These are phyloP conservation scores for Dipteronia dyeriana DNA, from an alignment of 345 rosid genomes.

Conservation along the genomic window DNA sequence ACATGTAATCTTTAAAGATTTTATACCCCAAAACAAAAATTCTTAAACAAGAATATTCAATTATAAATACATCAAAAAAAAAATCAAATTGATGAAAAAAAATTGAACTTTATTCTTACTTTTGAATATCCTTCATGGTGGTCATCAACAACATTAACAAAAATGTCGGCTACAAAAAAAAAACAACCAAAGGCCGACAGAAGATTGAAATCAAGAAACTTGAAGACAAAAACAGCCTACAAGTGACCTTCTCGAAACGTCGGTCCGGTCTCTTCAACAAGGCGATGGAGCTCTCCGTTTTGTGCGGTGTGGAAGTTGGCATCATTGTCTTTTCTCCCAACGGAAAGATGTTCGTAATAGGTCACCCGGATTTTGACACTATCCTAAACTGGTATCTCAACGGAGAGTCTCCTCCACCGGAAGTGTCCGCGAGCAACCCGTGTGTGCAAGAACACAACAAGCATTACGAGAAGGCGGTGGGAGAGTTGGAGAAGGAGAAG, in stretches of 20 bases:
- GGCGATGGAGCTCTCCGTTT: slow-evolving; percentile 36
- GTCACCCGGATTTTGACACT: slow-evolving; percentile 28
- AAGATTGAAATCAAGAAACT: slow-evolving; percentile 33
- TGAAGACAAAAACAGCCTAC: slow-evolving; percentile 12
- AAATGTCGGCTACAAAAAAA: not conserved
- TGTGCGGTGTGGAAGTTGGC: slow-evolving; percentile 37
- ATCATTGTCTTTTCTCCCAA: slow-evolving; percentile 36
- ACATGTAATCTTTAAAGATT: not conserved
- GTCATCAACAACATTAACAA: not conserved
- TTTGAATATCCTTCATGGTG: not conserved
- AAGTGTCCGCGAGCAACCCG: not conserved
- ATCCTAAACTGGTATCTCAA: slow-evolving; percentile 18
- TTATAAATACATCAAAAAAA: not conserved
- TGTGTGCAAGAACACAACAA: slow-evolving; percentile 18
- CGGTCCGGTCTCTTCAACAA: slow-evolving; percentile 38
- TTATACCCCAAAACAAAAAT: not conserved
- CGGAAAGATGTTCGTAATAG: slow-evolving; percentile 32
- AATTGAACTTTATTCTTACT: not conserved
- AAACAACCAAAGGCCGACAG: slow-evolving; percentile 25
- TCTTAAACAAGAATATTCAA: not conserved
- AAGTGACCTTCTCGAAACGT: slow-evolving; percentile 34
- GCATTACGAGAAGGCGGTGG: slow-evolving; percentile 20
- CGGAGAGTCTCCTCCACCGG: not conserved
- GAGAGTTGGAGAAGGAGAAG: slow-evolving; percentile 35
- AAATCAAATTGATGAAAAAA: not conserved